These are phyloP conservation scores for Clonostachys sp. DNA, from an alignment of 2,329 filamentous ascomycete genomes.

Conservation along the genomic window DNA sequence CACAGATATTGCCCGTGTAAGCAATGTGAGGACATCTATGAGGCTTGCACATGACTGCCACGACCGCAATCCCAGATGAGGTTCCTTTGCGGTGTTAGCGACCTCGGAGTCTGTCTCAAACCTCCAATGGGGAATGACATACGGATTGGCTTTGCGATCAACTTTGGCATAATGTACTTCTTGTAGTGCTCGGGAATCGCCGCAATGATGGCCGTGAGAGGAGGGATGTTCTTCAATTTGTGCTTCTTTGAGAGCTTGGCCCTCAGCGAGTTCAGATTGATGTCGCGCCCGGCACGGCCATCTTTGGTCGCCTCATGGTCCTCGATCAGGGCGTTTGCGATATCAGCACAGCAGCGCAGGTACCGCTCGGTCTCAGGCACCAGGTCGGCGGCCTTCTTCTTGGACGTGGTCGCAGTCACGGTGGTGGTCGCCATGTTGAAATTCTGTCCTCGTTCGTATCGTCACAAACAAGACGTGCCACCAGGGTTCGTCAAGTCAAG, in stretches of 20 bases:
- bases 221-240: slow-evolving; percentile 79
- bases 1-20: slow-evolving; percentile 98
- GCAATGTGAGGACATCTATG: slow-evolving; percentile 97
- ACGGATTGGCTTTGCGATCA: slow-evolving; percentile 96
- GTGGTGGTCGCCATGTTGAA: slow-evolving; percentile 44
- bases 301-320: slow-evolving; percentile 83
- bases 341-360: slow-evolving; percentile 90
- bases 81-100: slow-evolving; percentile 53
- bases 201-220: slow-evolving; percentile 93
- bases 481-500: not conserved
- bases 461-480: not conserved
- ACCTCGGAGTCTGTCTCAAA: slow-evolving; percentile 1
- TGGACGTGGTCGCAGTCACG: slow-evolving; percentile 58
- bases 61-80: slow-evolving; percentile 94
- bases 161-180: slow-evolving; percentile 94
- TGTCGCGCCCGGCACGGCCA: slow-evolving; percentile 71
- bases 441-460: not conserved
- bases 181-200: slow-evolving; percentile 99
- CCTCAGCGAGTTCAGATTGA: slow-evolving; percentile 88
- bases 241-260: slow-evolving; percentile 91
- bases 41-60: slow-evolving; percentile 99
- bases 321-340: slow-evolving; percentile 89
- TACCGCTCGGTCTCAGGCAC: slow-evolving; percentile 93
- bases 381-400: slow-evolving; percentile 71
- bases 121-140: slow-evolving; percentile 10